phyloP scores from a whole-genome alignment of 139 green algal genomes.

The Gonium pectorale region DNA sequence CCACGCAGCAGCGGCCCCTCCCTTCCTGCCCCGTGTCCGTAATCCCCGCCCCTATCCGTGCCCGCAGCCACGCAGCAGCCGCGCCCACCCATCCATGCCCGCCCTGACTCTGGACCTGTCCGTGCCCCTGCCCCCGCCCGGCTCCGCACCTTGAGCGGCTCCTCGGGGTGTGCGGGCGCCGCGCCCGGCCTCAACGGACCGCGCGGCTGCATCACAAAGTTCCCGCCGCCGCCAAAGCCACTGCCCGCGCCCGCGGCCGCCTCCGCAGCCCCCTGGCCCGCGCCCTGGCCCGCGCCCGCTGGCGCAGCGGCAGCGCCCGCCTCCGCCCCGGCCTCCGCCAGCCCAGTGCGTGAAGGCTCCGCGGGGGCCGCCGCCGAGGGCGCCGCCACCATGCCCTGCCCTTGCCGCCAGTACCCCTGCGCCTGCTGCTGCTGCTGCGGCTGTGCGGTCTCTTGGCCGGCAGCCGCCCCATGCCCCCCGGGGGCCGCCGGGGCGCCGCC shows the following conservation, averaged over 20 bases:
- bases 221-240: slow-evolving; percentile 25
- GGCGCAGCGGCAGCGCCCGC: not conserved
- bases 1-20: not conserved
- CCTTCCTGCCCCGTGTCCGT: not conserved
- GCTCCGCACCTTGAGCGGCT: slow-evolving; percentile 4
- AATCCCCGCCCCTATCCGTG: not conserved
- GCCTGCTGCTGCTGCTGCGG: not conserved
- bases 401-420: not conserved
- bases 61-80: not conserved
- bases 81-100: not conserved
- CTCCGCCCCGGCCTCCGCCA: not conserved
- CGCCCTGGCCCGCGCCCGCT: not conserved
- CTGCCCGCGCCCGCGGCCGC: not conserved
- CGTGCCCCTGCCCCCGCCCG: not conserved
- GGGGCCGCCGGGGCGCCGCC: not conserved
- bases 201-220: not conserved
- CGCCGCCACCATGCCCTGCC: not conserved
- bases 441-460: too few species aligned
- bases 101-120: too few species aligned
- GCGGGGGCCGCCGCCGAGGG: not conserved
- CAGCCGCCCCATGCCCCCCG: not conserved
- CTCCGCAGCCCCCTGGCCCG: not conserved
- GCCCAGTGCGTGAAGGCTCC: not conserved
- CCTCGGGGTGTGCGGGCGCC: not conserved
- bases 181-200: not conserved